A percentile compares a stretch with the other conserved stretches of the same genome.
Conservation (phyloP, 2,329 filamentous ascomycete species). For the Diaporthe vexans region DNA sequence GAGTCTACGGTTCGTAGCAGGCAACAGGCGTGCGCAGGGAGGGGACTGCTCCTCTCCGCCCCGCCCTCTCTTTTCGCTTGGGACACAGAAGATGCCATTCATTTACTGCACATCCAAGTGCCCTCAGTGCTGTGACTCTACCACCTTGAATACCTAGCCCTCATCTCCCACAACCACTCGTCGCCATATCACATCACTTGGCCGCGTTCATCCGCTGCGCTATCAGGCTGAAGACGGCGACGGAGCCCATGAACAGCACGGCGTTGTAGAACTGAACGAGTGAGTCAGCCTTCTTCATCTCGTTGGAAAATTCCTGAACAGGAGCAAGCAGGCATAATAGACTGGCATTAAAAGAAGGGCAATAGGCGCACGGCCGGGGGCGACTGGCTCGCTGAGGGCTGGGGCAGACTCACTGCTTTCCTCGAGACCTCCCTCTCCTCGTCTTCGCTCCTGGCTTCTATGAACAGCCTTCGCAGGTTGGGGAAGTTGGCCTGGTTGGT, state of each 20-base stretch:
- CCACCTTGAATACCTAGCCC: background rate
- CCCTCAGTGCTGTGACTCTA: too few relatives aligned
- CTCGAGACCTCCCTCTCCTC: constrained; percentile 90
- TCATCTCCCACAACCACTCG: background rate
- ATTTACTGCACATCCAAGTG: too few relatives aligned
- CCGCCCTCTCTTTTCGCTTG: too few relatives aligned
- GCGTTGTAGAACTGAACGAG: constrained; percentile 90
- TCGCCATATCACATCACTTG: constrained; percentile 45
- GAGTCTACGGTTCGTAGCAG: too few relatives aligned
- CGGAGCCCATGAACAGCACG: constrained; percentile 95
- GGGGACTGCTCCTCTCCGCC: too few relatives aligned
- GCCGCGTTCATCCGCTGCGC: constrained; percentile 84
- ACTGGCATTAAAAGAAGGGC: background rate
- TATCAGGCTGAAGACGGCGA: constrained; percentile 92
- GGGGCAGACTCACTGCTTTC: constrained; percentile 75
- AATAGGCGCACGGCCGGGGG: too few relatives aligned
- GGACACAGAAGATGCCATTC: too few relatives aligned
- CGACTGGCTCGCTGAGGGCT: too few relatives aligned
- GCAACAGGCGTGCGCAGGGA: too few relatives aligned
- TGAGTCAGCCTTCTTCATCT: background rate
- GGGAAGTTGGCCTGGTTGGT: constrained; percentile 40
- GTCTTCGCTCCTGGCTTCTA: constrained; percentile 39
- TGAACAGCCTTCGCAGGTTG: constrained; percentile 41
- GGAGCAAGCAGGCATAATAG: background rate
- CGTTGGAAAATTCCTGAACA: background rate